Conservation (phyloP, 1,139 yeast genomes). For the Pichia sp. region DNA sequence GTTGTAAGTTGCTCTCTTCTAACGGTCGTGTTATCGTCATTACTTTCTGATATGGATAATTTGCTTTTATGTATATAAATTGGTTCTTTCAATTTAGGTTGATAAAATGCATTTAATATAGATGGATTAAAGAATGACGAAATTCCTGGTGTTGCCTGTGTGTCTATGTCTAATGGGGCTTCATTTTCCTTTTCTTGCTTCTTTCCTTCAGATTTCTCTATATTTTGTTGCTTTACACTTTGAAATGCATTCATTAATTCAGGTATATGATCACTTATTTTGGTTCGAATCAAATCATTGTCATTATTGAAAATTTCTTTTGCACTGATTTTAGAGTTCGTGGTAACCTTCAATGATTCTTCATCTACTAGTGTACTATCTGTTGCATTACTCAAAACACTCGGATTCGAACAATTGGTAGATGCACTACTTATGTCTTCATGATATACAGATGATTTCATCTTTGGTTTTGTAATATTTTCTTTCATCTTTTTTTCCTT, state of each 20-base stretch:
- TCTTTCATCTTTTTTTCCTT: not conserved
- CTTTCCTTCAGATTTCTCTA: not conserved
- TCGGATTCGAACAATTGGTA: not conserved
- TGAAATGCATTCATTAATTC: constrained; percentile 50
- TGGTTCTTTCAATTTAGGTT: constrained; percentile 22
- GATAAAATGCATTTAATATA: constrained; percentile 22
- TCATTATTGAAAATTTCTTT: constrained; percentile 12
- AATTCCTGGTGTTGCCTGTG: not conserved
- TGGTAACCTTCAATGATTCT: not conserved
- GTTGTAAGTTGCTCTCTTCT: not conserved
- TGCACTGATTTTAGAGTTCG: constrained; percentile 11
- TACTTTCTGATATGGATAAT: not conserved
- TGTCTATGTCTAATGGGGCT: not conserved
- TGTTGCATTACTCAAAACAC: constrained; percentile 8
- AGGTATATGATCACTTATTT: constrained; percentile 51
- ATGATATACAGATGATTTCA: not conserved
- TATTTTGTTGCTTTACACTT: constrained; percentile 26
- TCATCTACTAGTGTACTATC: constrained; percentile 13
- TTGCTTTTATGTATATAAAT: constrained; percentile 15
- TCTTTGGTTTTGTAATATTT: not conserved
- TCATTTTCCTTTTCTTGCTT: not conserved
- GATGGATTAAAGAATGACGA: constrained; percentile 20
- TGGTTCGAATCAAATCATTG: constrained; percentile 32
- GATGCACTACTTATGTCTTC: not conserved
- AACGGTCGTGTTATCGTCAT: not conserved